phyloP scores from a whole-genome alignment of 768 basidiomycete species.

The Rhizopogon salebrosus region DNA sequence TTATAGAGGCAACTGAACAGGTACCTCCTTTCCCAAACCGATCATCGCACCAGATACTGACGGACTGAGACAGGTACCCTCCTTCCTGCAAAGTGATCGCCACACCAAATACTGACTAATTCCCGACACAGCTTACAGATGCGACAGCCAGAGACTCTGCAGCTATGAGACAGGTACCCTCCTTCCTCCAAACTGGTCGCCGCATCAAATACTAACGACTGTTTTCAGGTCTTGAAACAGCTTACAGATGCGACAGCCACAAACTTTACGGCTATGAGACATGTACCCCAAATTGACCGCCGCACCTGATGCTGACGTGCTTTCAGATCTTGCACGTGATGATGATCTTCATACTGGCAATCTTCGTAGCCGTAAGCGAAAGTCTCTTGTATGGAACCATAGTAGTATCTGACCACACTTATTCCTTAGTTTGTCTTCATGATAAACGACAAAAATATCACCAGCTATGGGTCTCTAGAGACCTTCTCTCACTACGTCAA shows the following conservation, averaged over 20 bases:
- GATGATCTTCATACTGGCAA: slow-evolving; percentile 57
- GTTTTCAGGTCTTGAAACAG: slow-evolving; percentile 26
- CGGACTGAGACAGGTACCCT: slow-evolving; percentile 26
- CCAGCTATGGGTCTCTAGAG: slow-evolving; percentile 18
- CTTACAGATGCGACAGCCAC: no score
- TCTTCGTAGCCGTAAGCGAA: slow-evolving; percentile 31
- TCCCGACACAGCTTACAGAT: no score
- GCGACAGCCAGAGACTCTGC: slow-evolving; percentile 29
- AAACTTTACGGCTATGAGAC: slow-evolving; percentile 35
- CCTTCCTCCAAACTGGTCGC: slow-evolving; percentile 15
- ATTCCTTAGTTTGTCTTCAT: slow-evolving; percentile 43
- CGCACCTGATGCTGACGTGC: not conserved
- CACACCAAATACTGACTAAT: no score
- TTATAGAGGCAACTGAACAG: slow-evolving; percentile 36
- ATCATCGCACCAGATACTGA: slow-evolving; percentile 9
- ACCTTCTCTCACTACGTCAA: slow-evolving; percentile 30
- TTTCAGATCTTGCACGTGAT: slow-evolving; percentile 43
- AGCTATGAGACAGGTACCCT: slow-evolving; percentile 28
- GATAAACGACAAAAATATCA: slow-evolving; percentile 51
- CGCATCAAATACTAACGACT: not conserved
- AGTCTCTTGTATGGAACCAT: not conserved
- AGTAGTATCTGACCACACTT: not conserved
- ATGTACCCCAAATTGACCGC: slow-evolving; percentile 22
- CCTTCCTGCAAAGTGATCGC: slow-evolving; percentile 17
- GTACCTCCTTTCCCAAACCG: slow-evolving; percentile 11